These are phyloP conservation scores for Akanthomyces lecanii DNA, from an alignment of 2,329 filamentous ascomycete species.

Conservation along the genomic window DNA sequence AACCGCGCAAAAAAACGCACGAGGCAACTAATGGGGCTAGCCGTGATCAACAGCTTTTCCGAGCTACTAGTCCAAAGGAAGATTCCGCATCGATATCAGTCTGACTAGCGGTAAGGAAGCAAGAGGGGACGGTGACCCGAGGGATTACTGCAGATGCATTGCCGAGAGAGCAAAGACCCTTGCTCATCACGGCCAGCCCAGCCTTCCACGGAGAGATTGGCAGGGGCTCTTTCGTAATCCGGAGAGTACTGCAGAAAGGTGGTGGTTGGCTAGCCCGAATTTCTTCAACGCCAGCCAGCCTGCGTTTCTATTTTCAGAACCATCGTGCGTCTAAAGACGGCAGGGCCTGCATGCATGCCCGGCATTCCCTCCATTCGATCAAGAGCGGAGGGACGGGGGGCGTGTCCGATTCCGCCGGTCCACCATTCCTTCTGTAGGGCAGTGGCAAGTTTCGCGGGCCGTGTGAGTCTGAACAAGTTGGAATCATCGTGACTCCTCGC, in stretches of 20 bases:
- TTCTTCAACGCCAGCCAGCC: background rate
- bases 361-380: background rate
- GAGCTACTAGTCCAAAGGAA: background rate
- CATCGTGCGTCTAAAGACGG: background rate
- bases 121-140: background rate
- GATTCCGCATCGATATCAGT: background rate
- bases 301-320: constrained; percentile 1
- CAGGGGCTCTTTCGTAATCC: background rate
- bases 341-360: background rate
- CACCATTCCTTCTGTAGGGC: background rate
- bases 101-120: background rate
- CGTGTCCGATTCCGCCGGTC: background rate
- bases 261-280: background rate
- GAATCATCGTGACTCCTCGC: no score
- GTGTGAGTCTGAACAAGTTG: no score
- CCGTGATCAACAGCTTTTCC: background rate
- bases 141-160: background rate
- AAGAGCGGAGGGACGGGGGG: background rate
- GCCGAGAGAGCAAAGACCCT: background rate
- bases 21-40: background rate
- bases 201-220: background rate
- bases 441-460: background rate
- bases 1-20: background rate
- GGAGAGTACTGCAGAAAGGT: background rate
- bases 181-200: background rate